Conservation (phyloP, 2,329 filamentous ascomycete genomes). For the Monosporascus sp. region DNA sequence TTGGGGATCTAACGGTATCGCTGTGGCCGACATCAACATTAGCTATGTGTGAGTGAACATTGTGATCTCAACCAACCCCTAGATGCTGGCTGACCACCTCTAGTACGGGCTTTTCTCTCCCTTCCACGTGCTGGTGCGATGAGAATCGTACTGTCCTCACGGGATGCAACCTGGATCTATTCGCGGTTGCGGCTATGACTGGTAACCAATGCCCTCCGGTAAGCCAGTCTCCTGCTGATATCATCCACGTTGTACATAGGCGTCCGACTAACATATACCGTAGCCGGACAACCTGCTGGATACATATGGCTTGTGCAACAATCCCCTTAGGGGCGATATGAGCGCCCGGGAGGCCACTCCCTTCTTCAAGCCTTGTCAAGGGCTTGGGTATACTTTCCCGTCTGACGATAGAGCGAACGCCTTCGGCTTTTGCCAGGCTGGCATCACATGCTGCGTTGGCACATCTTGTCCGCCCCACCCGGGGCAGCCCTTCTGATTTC, state of each 20-base stretch:
- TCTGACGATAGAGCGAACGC: conserved; percentile 12
- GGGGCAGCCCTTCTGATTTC: background rate
- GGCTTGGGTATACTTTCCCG: conserved; percentile 16
- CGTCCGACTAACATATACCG: background rate
- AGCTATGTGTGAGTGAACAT: conserved; percentile 12
- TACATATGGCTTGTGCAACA: conserved; percentile 9
- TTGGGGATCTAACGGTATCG: background rate
- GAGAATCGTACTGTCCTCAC: conserved; percentile 3
- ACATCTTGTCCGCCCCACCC: conserved; percentile 3
- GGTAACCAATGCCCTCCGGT: conserved; percentile 6
- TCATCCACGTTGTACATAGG: background rate
- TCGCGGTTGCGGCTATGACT: background rate
- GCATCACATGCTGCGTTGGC: conserved; percentile 11
- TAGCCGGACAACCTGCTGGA: conserved; percentile 3
- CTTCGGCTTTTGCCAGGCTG: conserved; percentile 11
- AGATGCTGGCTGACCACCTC: background rate
- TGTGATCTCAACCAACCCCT: background rate
- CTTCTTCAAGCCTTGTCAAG: conserved; percentile 16
- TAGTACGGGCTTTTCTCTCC: conserved; percentile 12
- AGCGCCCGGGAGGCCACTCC: conserved; percentile 1
- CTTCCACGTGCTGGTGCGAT: conserved; percentile 14
- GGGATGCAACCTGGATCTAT: conserved; percentile 17
- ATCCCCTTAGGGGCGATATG: conserved; percentile 10
- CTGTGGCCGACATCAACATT: conserved; percentile 13
- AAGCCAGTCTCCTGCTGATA: background rate